Evolutionary conservation across 2,329 filamentous ascomycete species (phyloP), one percentile per base, ranked within the genome.

Genomic region (Paracoccidioides brasiliensis): DNA sequence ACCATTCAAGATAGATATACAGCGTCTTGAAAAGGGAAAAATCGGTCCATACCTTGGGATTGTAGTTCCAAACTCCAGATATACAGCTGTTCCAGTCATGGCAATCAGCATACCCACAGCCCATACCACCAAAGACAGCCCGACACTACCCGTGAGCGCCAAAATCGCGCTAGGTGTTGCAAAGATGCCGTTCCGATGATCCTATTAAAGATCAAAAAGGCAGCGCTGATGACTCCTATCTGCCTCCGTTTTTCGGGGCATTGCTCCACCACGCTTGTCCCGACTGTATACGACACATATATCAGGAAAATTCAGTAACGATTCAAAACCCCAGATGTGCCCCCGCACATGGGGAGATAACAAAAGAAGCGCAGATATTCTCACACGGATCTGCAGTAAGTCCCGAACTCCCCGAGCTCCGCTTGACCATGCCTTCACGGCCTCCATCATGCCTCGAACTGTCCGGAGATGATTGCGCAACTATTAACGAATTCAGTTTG

Each of bases 61-160:
- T 3, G 75, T 74, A 52, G 73, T 76, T 41, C 76, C 76, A 64
- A 74, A 76, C 67, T 78, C 76, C 37, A 78, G 64, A 55, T 77
- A 78, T 9, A 69, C 65, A 9, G 65, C 67, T 7, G 66, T 73
- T 59, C 71, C 69, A 58, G 74, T 71, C 63, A 74, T 69, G 5
- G 75, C 73, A 64, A 78, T 76, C 3, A 75, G 15, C 10, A 72
- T 75, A 4, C 76, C 76, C 5, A 73, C 62, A 2, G 74, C 70
- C 76, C 76, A 78, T 60, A 78, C 73, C 30, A 76, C 65, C n/a
- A 78, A 59, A 33, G 74, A 72, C 14, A 73, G 66, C 5, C 73
- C 75, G 40, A 77, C 69, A 58, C 74, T 77, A 1, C 73, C 70
- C 2, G 71, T 74, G 59, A 72, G 64, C 2, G 64, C 61, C 28